Evolutionary conservation across 495 filamentous ascomycete genomes (phyloP), one percentile per base, ranked within the genome.

Genomic region (Bacidia gigantensis): DNA sequence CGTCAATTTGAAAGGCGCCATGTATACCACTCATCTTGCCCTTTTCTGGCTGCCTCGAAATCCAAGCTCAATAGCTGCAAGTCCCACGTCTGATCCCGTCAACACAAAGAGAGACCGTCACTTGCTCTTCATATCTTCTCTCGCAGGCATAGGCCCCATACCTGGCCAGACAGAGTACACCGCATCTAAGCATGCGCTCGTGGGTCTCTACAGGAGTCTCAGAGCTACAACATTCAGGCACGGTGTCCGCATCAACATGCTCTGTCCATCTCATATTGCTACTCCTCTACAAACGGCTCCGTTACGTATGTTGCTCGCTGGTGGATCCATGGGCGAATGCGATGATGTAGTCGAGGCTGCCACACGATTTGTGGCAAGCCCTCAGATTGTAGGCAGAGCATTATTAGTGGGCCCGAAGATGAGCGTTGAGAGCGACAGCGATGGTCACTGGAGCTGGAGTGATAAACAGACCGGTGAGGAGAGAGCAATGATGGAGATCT

Each of bases 211-310:
- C 59, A 66, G 81, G 21, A 64, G 66, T 11, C 63, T 85, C 17
- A 63, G 82, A 3, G 56, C 69, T 3, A 71, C 72, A 0, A 60
- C 68, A 2, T 72, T 69, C 54, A 40, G 58, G 22, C 53, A 65
- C 24, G 76, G 75, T 1, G 63, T 86, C 5, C 64, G 82, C 21
- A 64, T 80, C 44, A 86, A 84, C 53, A 60, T 81, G 40, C 50
- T 86, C 12, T 71, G 66, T 51, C 82, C 82, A 2, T 86, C 84
- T 56, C 85, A 81, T 56, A 76, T 84, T 43, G 73, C 81, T 46
- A 85, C 82, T 14, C 76, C 78, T 2, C 65, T 86, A 12, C 26
- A 80, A 14, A 59, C 66, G 0, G 41, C 54, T 7, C 18, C 42
- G 0, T 77, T 56, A 7, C 59, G 74, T 38, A 47, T 68, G 10